phyloP scores from a whole-genome alignment of 2,329 filamentous ascomycete genomes.

The Massarina eburnea region DNA sequence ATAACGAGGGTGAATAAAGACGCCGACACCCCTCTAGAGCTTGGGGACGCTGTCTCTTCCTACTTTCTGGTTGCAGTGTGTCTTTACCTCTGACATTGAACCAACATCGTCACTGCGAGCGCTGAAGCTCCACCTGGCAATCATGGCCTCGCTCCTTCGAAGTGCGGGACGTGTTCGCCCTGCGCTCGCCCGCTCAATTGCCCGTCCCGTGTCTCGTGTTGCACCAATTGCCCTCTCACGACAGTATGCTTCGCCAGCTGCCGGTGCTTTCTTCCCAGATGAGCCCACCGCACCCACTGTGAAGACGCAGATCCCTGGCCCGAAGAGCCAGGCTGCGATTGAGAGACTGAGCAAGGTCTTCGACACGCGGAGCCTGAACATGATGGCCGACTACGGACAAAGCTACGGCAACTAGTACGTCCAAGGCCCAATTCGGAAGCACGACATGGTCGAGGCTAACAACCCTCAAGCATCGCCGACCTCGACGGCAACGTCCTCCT shows the following conservation, averaged over 20 bases:
- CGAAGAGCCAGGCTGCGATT: conserved; percentile 69
- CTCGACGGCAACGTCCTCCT: conserved; percentile 71
- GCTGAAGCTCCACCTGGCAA: too few relatives aligned
- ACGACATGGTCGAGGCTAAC: too few relatives aligned
- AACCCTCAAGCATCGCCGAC: conserved; percentile 57
- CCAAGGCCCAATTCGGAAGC: not conserved
- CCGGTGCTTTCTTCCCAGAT: conserved; percentile 55
- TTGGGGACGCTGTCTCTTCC: not conserved
- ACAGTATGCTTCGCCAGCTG: conserved; percentile 36
- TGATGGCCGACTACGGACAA: conserved; percentile 43
- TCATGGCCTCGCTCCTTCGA: conserved; percentile 40
- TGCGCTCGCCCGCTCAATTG: conserved; percentile 16
- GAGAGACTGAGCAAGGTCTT: conserved; percentile 76
- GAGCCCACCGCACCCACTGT: conserved; percentile 60
- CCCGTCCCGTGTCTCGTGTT: conserved; percentile 14
- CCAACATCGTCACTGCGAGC: not conserved
- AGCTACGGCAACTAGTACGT: conserved; percentile 70
- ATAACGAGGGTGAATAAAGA: conserved; percentile 17
- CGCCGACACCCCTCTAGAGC: conserved; percentile 1
- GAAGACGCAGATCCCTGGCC: conserved; percentile 70
- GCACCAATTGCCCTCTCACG: conserved; percentile 24
- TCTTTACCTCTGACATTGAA: not conserved
- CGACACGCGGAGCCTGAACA: conserved; percentile 81
- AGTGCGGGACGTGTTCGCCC: conserved; percentile 26
- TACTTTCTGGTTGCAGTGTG: not conserved